Evolutionary conservation across 768 basidiomycete species (phyloP).

Genomic region (Dentipellis sp.): DNA sequence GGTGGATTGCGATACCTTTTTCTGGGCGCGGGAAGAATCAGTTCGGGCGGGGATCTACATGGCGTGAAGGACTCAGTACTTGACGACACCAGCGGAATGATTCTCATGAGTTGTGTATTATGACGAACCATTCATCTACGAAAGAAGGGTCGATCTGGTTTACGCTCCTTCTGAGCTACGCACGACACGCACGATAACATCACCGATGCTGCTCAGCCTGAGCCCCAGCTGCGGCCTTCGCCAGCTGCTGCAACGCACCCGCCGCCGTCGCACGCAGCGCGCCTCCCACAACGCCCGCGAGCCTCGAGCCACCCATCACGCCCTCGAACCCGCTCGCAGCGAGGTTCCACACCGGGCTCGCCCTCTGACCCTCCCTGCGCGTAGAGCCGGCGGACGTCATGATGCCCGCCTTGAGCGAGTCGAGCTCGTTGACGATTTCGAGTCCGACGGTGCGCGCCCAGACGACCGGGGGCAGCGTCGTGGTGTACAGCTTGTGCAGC

Average conservation of each 20-base stretch:
- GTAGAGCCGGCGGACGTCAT: slow-evolving; percentile 71
- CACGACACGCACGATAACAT: too few relatives aligned
- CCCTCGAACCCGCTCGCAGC: slow-evolving; percentile 37
- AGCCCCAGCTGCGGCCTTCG: not conserved
- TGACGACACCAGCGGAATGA: too few relatives aligned
- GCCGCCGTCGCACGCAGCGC: slow-evolving; percentile 21
- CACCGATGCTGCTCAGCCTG: too few relatives aligned
- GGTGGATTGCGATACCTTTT: too few relatives aligned
- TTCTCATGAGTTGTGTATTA: too few relatives aligned
- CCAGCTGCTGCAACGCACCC: slow-evolving; percentile 22
- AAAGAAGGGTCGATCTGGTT: too few relatives aligned
- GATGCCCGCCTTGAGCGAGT: slow-evolving; percentile 69
- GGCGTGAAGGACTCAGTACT: too few relatives aligned
- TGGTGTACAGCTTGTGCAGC: slow-evolving; percentile 78
- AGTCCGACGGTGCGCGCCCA: slow-evolving; percentile 84
- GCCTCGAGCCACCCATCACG: slow-evolving; percentile 26
- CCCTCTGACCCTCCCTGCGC: slow-evolving; percentile 2
- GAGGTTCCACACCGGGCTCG: slow-evolving; percentile 14
- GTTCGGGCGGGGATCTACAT: too few relatives aligned
- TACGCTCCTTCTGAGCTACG: too few relatives aligned
- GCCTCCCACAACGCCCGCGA: slow-evolving; percentile 21
- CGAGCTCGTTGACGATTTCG: slow-evolving; percentile 87
- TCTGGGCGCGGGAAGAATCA: too few relatives aligned
- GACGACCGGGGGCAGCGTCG: slow-evolving; percentile 58
- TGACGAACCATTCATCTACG: too few relatives aligned